Evolutionary conservation across 371 early-diverging fungal genomes (phyloP), one percentile per base, ranked within the genome.

Genomic region (Dinochytrium kinnereticum): DNA sequence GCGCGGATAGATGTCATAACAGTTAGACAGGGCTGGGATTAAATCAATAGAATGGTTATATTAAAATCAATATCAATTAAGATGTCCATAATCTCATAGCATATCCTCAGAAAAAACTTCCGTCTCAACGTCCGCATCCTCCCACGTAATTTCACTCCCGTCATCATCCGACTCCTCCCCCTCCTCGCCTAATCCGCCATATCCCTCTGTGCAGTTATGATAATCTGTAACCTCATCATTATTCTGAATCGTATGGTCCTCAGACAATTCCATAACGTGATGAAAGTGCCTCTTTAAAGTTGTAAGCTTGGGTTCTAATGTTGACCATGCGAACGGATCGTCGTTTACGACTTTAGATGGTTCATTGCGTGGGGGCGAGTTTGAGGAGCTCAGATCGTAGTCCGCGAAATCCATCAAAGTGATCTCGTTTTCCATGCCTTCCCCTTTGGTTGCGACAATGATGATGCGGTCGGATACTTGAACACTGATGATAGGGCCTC

Each of bases 321-420:
- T 44, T 13, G 44, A 44, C 44, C 13, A 13, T 19, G 44, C 13
- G 13, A 13, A 19, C 7, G 44, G 13, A 44, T 44, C 44, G 19
- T 44, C 44, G 7, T 44, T 44, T 7, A 44, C 44, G 44, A 13
- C 44, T 44, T 44, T 19, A 44, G 13, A 13, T 44, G 44, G 13
- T 19, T 44, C 44, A 44, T 7, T 19, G 7, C 44, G 7, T n/a
- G n/a, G n/a, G n/a, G n/a, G n/a, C n/a, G n/a, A n/a, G n/a, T n/a
- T n/a, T n/a, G n/a, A n/a, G n/a, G n/a, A n/a, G n/a, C n/a, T n/a
- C 19, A 44, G 19, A 19, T 53, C 55, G n/a, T 53, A 13, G 26
- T 53, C 26, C 24, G 78, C 78, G 68, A 79, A 82, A 38, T 82
- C 82, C 17, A 78, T 28, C 5, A 80, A 51, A 13, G 68, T 68